Evolutionary conservation across 306 rosid genomes (phyloP).

Genomic region (Lathyrus oleraceus): DNA sequence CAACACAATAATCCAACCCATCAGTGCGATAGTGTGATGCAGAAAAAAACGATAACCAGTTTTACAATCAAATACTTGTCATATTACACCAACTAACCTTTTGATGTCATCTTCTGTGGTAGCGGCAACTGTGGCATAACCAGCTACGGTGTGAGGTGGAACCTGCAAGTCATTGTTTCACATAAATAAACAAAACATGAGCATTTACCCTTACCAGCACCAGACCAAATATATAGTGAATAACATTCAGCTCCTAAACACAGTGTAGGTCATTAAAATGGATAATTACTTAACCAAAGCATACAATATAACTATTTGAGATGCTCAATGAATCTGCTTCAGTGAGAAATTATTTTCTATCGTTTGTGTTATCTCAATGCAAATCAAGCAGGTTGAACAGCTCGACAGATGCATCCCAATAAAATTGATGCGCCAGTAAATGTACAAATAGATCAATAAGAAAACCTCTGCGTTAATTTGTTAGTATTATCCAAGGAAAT

Average conservation of each 20-base stretch:
- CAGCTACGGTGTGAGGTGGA: conserved; percentile 59
- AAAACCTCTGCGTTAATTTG: background rate
- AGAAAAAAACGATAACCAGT: conserved; percentile 14
- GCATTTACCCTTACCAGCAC: conserved; percentile 23
- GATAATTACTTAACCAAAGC: conserved; percentile 5
- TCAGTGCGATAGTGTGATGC: conserved; percentile 11
- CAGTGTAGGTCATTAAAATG: conserved; percentile 14
- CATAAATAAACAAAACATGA: background rate
- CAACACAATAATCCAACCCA: conserved; percentile 8
- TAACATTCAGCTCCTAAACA: conserved; percentile 22
- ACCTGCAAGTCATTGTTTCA: conserved; percentile 55
- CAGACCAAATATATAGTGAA: conserved; percentile 1
- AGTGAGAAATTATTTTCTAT: background rate
- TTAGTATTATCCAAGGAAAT: background rate
- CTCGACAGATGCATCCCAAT: conserved; percentile 17
- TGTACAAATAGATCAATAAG: conserved; percentile 9
- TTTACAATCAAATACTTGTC: conserved; percentile 23
- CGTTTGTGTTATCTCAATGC: background rate
- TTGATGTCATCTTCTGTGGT: conserved; percentile 56
- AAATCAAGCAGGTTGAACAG: background rate
- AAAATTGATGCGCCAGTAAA: conserved; percentile 19
- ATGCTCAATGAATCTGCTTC: background rate
- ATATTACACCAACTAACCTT: conserved; percentile 53
- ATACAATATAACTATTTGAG: conserved; percentile 15
- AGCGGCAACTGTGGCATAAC: conserved; percentile 67